Base-by-base conservation (phyloP, 306 rosid genomes). In the Vicia faba region DNA sequence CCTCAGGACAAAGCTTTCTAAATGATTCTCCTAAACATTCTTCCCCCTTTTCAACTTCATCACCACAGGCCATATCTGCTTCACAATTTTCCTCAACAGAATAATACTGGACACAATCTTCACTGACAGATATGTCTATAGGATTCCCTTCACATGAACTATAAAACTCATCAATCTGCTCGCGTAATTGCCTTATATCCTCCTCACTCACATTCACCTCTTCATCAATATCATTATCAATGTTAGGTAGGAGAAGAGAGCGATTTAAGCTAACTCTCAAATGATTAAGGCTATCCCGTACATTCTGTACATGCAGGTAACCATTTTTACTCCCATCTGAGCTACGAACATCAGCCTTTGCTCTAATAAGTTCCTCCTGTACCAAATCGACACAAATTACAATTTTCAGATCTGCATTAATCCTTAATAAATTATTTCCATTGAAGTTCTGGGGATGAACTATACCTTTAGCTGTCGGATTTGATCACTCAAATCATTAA, bases 361-460 rank as follows among this genome's bases (percentile, higher is more conserved):
- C 89, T 83, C 88, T 75, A 46, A 90, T 86, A 64, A 93, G 96
- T 69, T 93, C 97, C 73, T 95, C 99, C 99, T 93, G 85, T 82
- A 76, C 55, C 61, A 64, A 28, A 64, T 6, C 31, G 38, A 75
- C 45, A 67, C 11, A 41, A 31, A 26, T 44, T 29, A 19, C 19
- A 61, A 5, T 55, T 73, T 68, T 64, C 68, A 70, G 8, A 50
- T 46, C 43, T 43, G 46, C 43, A 14, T 48, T 28, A 55, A 76
- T 54, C 20, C 11, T 44, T 43, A 31, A 60, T 64, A 61, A 48
- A 44, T 38, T 56, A 57, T 77, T 71, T 75, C 56, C 15, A 41
- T 33, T 28, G 38, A 61, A 61, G 38, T 61, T 48, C 14, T 9
- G 19, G 53, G 49, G 68, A 33, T 54, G 63, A 58, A 45, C 8